Base-by-base conservation (phyloP, 352 stramenopile species). In the Phytophthora sansomeana region DNA sequence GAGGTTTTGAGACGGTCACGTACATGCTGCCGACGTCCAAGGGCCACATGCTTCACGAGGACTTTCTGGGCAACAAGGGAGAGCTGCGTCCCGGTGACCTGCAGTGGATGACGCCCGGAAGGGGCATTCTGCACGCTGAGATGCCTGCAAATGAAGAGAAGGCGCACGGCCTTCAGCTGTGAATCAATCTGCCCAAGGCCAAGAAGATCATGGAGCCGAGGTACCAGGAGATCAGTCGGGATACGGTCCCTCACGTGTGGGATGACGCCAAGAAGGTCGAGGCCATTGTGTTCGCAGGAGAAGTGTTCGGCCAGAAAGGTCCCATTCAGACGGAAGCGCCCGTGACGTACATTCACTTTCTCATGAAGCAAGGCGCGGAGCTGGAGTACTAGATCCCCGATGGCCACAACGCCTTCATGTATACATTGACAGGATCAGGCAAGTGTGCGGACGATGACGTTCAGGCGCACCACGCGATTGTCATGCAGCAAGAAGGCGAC, bases 1-100 rank as follows among this genome's bases (percentile, higher is more conserved):
- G 90, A 47, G 94, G 94, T 19, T 98, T 98, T 58, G 80, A 97
- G 49, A 98, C 92, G 1, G 77, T 98, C 1, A 98, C 94, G 19
- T 97, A 97, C 72, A 81, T 95, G 72, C 63, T 98, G 9, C 78
- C 78, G 24, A 75, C 65, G 0, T 83, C 75, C 5, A 77, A 90
- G 50, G 92, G 94, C 28, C 80, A 85, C 19, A 93, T 98, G 73
- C 61, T 66, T 0, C 94, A 98, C 67, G 77, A 93, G 46, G 93
- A 98, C 78, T 96, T 89, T 63, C 33, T 80, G 9, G 77, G 75
- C 44, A 82, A 89, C 64, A 81, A 83, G 56, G 80, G 80, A 11
- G 70, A 83, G 51, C 53, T 89, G 0, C 58, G 65, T 14, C 54
- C 80, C 10, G 80, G 80, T 32, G 80, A 87, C 58, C 49, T 89